Base-by-base conservation (phyloP, 73 alveolate genomes). In the Stentor roeselii region DNA sequence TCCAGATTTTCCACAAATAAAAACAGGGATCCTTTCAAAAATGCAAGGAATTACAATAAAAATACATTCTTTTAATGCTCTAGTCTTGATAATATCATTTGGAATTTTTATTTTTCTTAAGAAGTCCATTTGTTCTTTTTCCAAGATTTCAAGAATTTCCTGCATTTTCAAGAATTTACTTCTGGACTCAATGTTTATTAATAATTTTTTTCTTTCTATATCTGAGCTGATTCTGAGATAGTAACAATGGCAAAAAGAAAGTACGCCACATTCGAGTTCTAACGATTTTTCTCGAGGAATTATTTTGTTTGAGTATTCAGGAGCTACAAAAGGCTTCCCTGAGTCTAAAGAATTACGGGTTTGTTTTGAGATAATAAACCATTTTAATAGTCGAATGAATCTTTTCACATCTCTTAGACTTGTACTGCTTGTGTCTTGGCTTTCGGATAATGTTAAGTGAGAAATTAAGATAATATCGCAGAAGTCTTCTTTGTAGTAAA, bases 1-100 rank as follows among this genome's bases (percentile, higher is more conserved):
- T 2, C 96, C 96, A 6, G 96, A 94, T 36, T 90, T 89, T 3
- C 96, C 96, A 87, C 94, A 88, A 34, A 90, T 87, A 40, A 90
- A 84, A 59, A 90, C 59, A 85, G 96, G 96, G 3, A 61, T 82
- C 78, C 85, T 90, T 36, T 75, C 84, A 39, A 83, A 15, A 14
- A 90, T 39, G 36, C 96, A 90, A 37, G 89, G 74, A 40, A 75
- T 86, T 42, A 59, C 83, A 42, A 88, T 78, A 84, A 90, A 90
- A 50, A 88, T 59, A 80, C 88, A 88, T 82, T 90, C 95, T 59
- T 37, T 61, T 75, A 90, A 88, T 42, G 90, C 95, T 35, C 58
- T 83, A 67, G 87, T 90, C 86, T 82, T 82, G 3, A 91, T 88
- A 42, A 41, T 84, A 31, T 84, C 91, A 32, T 40, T 78, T 67